Evolutionary conservation across 495 filamentous ascomycete species (phyloP).

Genomic region (Penicillium canariense): DNA sequence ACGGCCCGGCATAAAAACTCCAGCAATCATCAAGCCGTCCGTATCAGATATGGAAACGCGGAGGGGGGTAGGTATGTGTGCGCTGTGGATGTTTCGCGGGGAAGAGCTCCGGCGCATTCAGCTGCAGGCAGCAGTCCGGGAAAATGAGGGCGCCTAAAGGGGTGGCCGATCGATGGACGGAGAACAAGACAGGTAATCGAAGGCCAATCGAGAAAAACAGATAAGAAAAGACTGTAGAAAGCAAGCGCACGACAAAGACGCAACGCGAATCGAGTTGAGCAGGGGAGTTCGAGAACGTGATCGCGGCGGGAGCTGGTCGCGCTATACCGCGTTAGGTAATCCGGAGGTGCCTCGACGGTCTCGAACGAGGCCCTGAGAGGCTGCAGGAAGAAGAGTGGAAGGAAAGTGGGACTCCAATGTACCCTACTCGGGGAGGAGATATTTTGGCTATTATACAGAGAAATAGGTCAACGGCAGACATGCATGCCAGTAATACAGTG

Average conservation of each 20-base stretch:
- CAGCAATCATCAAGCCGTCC: constrained; percentile 46
- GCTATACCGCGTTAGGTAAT: constrained; percentile 29
- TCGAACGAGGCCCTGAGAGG: not conserved
- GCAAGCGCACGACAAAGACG: constrained; percentile 2
- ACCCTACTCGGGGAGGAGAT: not conserved
- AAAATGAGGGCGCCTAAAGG: not conserved
- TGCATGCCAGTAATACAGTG: not conserved
- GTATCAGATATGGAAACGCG: constrained; percentile 20
- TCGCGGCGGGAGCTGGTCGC: constrained; percentile 27
- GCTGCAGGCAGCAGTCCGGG: constrained; percentile 27
- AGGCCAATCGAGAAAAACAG: constrained; percentile 6
- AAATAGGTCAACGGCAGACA: constrained; percentile 11
- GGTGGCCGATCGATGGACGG: not conserved
- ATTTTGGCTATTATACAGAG: constrained; percentile 25
- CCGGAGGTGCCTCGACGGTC: not conserved
- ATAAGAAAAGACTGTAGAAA: constrained; percentile 9
- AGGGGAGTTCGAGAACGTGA: constrained; percentile 32
- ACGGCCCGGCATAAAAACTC: constrained; percentile 40
- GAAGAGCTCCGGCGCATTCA: constrained; percentile 41
- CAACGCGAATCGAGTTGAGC: constrained; percentile 14
- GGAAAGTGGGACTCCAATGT: not conserved
- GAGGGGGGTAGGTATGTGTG: constrained; percentile 15
- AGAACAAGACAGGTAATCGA: not conserved
- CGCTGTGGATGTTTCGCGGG: constrained; percentile 34
- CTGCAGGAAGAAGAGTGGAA: not conserved